Percentiles rank a stretch among this genome's conserved stretches.
These are phyloP conservation scores for Russula ochroleuca DNA, from an alignment of 768 basidiomycete species.

Conservation along the genomic window DNA sequence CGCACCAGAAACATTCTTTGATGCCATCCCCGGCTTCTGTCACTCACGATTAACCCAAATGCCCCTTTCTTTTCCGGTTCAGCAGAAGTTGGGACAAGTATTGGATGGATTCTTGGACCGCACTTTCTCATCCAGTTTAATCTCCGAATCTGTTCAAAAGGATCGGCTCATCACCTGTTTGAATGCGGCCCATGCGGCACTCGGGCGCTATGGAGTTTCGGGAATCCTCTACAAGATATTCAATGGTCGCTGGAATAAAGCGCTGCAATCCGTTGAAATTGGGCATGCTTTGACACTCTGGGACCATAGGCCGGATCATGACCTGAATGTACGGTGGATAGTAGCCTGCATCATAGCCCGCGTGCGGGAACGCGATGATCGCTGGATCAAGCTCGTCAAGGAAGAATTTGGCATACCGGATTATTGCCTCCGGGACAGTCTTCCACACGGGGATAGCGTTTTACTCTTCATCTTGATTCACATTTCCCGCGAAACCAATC, in stretches of 20 bases:
- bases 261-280: neutral
- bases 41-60: neutral
- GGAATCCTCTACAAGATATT: neutral
- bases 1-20: too few species aligned
- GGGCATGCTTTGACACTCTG: neutral
- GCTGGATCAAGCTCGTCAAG: neutral
- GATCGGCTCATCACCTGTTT: neutral
- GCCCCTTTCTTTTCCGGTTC: neutral
- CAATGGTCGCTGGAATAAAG: neutral
- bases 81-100: neutral
- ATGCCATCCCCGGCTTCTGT: conserved; percentile 4
- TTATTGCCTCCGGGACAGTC: too few species aligned
- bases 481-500: too few species aligned
- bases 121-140: neutral
- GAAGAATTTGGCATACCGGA: neutral
- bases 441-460: too few species aligned
- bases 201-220: neutral
- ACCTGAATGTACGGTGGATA: too few species aligned
- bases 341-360: too few species aligned
- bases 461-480: too few species aligned
- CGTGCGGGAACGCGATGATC: neutral
- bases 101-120: neutral
- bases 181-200: neutral
- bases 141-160: neutral
- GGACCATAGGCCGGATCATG: neutral